Base-by-base conservation (phyloP, 75 land plant species). In the Pinus albicaulis region DNA sequence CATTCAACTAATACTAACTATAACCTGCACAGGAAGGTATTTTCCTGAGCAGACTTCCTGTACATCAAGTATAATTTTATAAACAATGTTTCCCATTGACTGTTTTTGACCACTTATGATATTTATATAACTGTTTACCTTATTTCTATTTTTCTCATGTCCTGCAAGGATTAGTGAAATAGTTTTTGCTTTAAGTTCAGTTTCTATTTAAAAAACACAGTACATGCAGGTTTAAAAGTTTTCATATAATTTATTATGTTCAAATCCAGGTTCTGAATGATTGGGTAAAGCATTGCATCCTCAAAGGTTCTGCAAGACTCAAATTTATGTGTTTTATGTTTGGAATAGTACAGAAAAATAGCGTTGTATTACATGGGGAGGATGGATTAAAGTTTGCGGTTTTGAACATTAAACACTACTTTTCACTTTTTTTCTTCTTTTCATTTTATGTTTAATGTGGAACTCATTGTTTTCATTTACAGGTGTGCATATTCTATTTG, bases 401-500 rank as follows among this genome's bases (percentile, higher is more conserved):
- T 48, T 48, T 41, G 48, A 68, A 41, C 11, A 7, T 20, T 22
- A 41, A 68, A 20, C 41, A 34, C n/a, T 20, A 38, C 41, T 68
- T 19, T 68, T 38, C 22, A 38, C 23, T 38, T n/a, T 0, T 38
- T 68, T 64, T 5, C 34, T 17, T 17, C 20, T n/a, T 41, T 68
- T 34, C n/a, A 22, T 20, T 41, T 41, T 68, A 19, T 10, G 15
- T 22, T 48, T 68, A 41, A 68, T 13, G 34, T 38, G 48, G 48
- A 41, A 68, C 15, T 41, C 41, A 34, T 31, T 64, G 17, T 41
- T 68, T 68, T 20, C 19, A 62, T 79, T 80, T 84, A 83, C 90
- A 96, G 99, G 85, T 96, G 7, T 96, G 99, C 76, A 78, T 96
- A 25, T 96, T 96, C 78, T 96, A 96, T 77, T 62, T 96, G 82